phyloP scores from a whole-genome alignment of 2,329 filamentous ascomycete genomes.

The Arthrobotrys iridis region DNA sequence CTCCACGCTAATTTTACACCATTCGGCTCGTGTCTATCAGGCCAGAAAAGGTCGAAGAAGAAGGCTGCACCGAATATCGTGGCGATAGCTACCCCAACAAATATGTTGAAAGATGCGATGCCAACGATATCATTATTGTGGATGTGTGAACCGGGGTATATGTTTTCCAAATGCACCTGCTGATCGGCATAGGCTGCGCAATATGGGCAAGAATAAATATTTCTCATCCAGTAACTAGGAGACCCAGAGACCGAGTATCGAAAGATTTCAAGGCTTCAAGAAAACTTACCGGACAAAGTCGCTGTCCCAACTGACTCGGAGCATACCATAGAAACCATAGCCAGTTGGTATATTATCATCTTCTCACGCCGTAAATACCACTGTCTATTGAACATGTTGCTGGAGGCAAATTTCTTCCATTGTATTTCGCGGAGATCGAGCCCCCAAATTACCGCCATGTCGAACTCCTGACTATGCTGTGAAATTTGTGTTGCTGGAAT shows the following conservation, averaged over 20 bases:
- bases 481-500: constrained; percentile 10
- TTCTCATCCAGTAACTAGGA: not conserved
- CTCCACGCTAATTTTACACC: constrained; percentile 68
- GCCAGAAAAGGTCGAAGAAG: constrained; percentile 73
- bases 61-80: constrained; percentile 70
- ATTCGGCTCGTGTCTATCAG: constrained; percentile 66
- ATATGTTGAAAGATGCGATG: constrained; percentile 69
- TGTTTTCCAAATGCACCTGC: constrained; percentile 64
- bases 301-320: constrained; percentile 69
- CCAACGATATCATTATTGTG: constrained; percentile 69
- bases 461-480: not conserved
- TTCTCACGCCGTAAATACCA: constrained; percentile 69
- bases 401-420: constrained; percentile 69
- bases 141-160: constrained; percentile 62
- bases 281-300: constrained; percentile 65
- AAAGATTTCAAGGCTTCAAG: not conserved
- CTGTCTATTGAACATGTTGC: constrained; percentile 69
- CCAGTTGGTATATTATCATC: constrained; percentile 70
- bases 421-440: constrained; percentile 69
- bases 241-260: not conserved
- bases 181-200: constrained; percentile 67
- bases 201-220: not conserved
- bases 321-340: constrained; percentile 69
- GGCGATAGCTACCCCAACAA: constrained; percentile 68
- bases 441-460: constrained; percentile 68